A percentile compares a stretch with the other conserved stretches of the same genome.
phyloP scores from a whole-genome alignment of 805 yeast genomes.

The Yarrowia sp. region DNA sequence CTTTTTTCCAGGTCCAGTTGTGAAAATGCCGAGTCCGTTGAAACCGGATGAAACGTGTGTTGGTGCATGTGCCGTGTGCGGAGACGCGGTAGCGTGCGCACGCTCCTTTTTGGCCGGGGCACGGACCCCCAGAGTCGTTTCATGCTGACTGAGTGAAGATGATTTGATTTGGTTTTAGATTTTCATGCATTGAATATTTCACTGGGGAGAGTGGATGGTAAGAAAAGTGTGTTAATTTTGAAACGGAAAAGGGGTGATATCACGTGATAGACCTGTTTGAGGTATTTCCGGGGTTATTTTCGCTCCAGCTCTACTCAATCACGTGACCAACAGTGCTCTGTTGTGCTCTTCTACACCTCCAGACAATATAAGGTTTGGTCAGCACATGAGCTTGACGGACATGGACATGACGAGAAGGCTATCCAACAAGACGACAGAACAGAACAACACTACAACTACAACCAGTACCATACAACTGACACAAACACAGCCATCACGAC shows the following conservation, averaged over 20 bases:
- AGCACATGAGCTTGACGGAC: too few species aligned
- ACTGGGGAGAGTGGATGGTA: background rate
- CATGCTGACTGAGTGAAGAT: conserved; percentile 8
- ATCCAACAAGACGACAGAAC: too few species aligned
- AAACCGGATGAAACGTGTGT: conserved; percentile 5
- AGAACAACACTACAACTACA: too few species aligned
- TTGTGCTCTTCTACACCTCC: too few species aligned
- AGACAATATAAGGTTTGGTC: too few species aligned
- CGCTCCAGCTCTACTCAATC: too few species aligned
- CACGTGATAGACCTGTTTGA: too few species aligned
- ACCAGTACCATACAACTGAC: too few species aligned
- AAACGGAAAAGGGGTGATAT: background rate
- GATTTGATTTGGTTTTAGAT: conserved; percentile 7
- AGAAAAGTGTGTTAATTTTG: background rate
- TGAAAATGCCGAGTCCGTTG: conserved; percentile 5
- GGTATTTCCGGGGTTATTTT: too few species aligned
- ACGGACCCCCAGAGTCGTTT: conserved; percentile 20
- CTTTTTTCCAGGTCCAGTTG: background rate
- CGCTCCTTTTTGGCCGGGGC: conserved; percentile 1
- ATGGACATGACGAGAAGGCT: too few species aligned
- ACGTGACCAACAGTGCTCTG: too few species aligned
- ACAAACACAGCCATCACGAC: background rate
- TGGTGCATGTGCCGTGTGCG: conserved; percentile 8
- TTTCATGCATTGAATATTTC: conserved; percentile 8
- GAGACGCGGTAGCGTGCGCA: too few species aligned